Evolutionary conservation across 2,329 filamentous ascomycete genomes (phyloP), one percentile per base, ranked within the genome.

Genomic region (Dryadomyces quercus-mongolicae): DNA sequence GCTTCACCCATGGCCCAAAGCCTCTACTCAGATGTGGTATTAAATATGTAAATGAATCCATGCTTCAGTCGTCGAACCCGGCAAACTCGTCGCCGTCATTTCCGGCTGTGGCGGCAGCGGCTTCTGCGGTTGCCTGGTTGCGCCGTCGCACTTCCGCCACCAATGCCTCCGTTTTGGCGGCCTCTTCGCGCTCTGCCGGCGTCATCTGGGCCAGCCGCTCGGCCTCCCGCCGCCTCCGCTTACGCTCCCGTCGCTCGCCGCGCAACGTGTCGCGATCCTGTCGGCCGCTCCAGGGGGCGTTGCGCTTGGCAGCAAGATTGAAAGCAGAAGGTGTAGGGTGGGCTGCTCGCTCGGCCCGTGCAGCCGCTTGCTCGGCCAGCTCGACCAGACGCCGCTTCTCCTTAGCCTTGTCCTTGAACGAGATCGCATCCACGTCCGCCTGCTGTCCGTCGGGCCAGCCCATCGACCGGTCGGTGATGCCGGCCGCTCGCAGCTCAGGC

Each of bases 401-500:
- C 34, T 84, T 77, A 20, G 74, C 71, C 64, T 84, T 86, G 61
- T 92, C 86, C 62, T 82, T 82, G 69, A 89, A 92, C 0, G 78
- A 71, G 62, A 82, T 89, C 2, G 68, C 73, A 46, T 84, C 76
- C 76, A 86, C 84, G 65, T 89, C 80, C 12, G 89, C 71, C 1
- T 77, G 16, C 7, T 38, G 22, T 5, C 20, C 48, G 31, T 38
- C 48, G 10, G 48, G 31, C 2, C 84, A 67, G 2, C 81, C 81
- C 1, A 86, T 70, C 21, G 71, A 77, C 58, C 77, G 76, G 65
- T 88, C 85, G 5, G 85, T 85, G 13, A 81, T 77, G 74, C 86
- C 92, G 5, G 76, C 66, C 0, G 74, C 78, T 62, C 84, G 85
- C 53, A 88, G 71, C 67, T 98, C 93, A 0, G 93, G 92, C 93